These are phyloP conservation scores for Pluteus cervinus DNA, from an alignment of 768 basidiomycete genomes.

Conservation along the genomic window DNA sequence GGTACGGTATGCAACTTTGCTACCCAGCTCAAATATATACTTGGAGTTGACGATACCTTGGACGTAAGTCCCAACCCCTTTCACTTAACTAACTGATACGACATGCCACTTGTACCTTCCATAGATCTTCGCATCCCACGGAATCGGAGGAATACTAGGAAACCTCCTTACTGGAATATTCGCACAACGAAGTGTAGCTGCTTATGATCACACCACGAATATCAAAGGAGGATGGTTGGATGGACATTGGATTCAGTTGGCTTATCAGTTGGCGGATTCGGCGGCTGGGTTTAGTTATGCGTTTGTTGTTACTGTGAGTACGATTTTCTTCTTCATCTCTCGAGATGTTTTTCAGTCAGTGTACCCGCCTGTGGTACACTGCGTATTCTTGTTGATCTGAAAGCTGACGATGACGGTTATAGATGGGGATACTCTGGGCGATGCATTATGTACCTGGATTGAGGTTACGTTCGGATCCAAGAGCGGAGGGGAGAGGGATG, in stretches of 20 bases:
- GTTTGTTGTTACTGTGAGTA: constrained; percentile 72
- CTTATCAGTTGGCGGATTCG: constrained; percentile 77
- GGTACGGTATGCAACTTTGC: constrained; percentile 88
- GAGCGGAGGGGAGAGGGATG: constrained; percentile 73
- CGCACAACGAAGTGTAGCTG: constrained; percentile 73
- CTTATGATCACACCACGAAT: constrained; percentile 61
- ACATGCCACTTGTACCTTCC: constrained; percentile 1
- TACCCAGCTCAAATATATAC: constrained; percentile 86
- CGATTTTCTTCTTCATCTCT: constrained; percentile 18
- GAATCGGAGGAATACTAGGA: constrained; percentile 71
- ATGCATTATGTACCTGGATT: constrained; percentile 85
- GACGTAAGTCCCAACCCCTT: constrained; percentile 44
- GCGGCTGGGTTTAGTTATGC: constrained; percentile 60
- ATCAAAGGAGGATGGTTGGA: constrained; percentile 87
- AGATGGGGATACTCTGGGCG: constrained; percentile 78
- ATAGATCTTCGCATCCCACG: constrained; percentile 86
- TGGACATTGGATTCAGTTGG: constrained; percentile 75
- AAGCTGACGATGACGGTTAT: constrained; percentile 1
- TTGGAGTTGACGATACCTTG: constrained; percentile 72
- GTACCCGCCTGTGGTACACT: too few relatives aligned
- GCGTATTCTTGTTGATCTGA: not conserved
- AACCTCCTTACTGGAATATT: constrained; percentile 86
- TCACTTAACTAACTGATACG: not conserved
- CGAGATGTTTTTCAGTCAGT: too few relatives aligned
- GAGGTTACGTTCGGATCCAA: constrained; percentile 58